Evolutionary conservation across 2,329 filamentous ascomycete genomes (phyloP).

Genomic region (Hypoxylon sp.): DNA sequence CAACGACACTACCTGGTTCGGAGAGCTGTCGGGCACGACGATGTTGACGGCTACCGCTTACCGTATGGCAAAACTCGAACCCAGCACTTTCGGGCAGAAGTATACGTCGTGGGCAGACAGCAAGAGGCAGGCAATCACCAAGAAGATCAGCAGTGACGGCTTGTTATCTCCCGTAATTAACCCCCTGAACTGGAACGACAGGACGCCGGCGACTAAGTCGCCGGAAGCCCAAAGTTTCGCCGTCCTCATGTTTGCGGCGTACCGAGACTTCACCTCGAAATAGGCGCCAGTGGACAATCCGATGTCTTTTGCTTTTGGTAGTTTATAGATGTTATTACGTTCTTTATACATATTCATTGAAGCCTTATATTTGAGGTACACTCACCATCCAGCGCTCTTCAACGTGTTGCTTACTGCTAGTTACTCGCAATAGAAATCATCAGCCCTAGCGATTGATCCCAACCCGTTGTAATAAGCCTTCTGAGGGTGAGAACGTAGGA

Average conservation of each 20-base stretch:
- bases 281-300: not conserved
- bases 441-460: not conserved
- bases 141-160: conserved; percentile 56
- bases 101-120: conserved; percentile 61
- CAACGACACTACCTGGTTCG: conserved; percentile 61
- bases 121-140: conserved; percentile 57
- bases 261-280: conserved; percentile 55
- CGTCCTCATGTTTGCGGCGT: conserved; percentile 60
- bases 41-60: conserved; percentile 62
- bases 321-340: not conserved
- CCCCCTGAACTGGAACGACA: conserved; percentile 57
- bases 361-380: not conserved
- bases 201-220: conserved; percentile 53
- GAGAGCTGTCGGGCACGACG: conserved; percentile 64
- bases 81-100: conserved; percentile 53
- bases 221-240: conserved; percentile 63
- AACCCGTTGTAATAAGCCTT: conserved; percentile 23
- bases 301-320: not conserved
- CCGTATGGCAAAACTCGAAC: conserved; percentile 61
- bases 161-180: conserved; percentile 60
- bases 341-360: conserved; percentile 5
- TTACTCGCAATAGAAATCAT: conserved; percentile 25
- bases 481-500: conserved; percentile 36
- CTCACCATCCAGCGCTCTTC: too few relatives aligned
- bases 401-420: not conserved